Evolutionary conservation across 805 yeast genomes (phyloP).

Genomic region (Hanseniaspora taiwanica): DNA sequence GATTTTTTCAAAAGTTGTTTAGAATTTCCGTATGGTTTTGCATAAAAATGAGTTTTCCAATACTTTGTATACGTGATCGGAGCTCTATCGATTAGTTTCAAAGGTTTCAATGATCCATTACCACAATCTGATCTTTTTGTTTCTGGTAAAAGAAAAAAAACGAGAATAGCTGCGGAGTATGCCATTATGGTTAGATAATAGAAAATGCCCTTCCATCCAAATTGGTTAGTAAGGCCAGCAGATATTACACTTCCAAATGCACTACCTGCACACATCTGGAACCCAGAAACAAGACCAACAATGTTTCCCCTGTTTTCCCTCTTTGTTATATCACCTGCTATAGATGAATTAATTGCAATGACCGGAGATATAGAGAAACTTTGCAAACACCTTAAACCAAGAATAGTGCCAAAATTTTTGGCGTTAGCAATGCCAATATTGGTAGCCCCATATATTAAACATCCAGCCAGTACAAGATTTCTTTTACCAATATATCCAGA

Average conservation of each 20-base stretch:
- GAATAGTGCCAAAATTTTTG: conserved; percentile 43
- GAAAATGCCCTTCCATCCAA: conserved; percentile 67
- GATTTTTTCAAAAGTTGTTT: conserved; percentile 12
- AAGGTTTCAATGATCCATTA: conserved; percentile 53
- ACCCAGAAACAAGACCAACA: conserved; percentile 52
- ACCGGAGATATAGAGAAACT: conserved; percentile 70
- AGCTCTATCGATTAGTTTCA: conserved; percentile 27
- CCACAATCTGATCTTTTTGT: conserved; percentile 64
- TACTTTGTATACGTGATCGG: conserved; percentile 26
- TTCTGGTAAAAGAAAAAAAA: conserved; percentile 47
- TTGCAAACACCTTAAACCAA: conserved; percentile 59
- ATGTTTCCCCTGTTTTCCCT: conserved; percentile 55
- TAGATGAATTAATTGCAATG: conserved; percentile 55
- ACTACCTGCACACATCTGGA: conserved; percentile 49
- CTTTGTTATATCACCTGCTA: conserved; percentile 61
- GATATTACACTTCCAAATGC: conserved; percentile 70
- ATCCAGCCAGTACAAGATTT: conserved; percentile 44
- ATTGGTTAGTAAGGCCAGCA: conserved; percentile 28
- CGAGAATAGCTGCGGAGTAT: conserved; percentile 28
- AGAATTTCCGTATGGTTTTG: conserved; percentile 22
- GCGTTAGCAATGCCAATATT: conserved; percentile 55
- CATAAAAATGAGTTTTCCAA: conserved; percentile 9
- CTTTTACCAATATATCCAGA: conserved; percentile 45
- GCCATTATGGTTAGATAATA: conserved; percentile 62
- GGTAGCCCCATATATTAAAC: conserved; percentile 43